A percentile compares a stretch with the other conserved stretches of the same genome.
phyloP scores from a whole-genome alignment of 202 grass and related monocot genomes.

The Tripidium arundinaceum region DNA sequence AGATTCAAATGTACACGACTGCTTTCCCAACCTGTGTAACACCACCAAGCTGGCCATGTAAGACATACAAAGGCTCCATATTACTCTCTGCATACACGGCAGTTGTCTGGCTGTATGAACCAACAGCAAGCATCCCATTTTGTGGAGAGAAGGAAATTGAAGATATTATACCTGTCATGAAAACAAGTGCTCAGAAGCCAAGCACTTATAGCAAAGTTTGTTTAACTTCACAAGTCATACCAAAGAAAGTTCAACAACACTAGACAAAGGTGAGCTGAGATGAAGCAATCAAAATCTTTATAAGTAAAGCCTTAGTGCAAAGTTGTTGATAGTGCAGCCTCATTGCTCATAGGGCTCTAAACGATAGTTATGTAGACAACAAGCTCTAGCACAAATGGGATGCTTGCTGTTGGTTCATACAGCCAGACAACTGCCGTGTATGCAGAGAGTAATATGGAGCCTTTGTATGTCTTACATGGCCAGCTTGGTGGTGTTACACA shows the following conservation, averaged over 20 bases:
- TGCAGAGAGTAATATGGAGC: no score
- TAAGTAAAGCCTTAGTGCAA: neutral
- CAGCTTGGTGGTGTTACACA: no score
- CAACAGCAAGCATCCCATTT: conserved; percentile 90
- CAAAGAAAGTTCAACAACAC: conserved; percentile 1
- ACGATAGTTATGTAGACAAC: neutral
- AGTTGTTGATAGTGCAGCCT: conserved; percentile 7
- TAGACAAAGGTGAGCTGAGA: conserved; percentile 24
- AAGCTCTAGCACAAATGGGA: conserved; percentile 11
- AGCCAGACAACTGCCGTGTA: no score
- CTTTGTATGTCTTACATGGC: no score
- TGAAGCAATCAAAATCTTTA: conserved; percentile 10
- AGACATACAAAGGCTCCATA: no score
- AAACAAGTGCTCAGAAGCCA: conserved; percentile 32
- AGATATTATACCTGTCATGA: conserved; percentile 67
- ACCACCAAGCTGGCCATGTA: no score
- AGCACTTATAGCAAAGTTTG: neutral
- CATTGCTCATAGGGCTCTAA: neutral
- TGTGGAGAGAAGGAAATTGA: conserved; percentile 80
- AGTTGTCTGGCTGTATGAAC: conserved; percentile 91
- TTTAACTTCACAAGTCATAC: conserved; percentile 1
- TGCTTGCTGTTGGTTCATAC: no score
- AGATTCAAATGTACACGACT: no score
- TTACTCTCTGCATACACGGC: conserved; percentile 78
- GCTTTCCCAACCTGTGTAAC: no score